Conservation (phyloP, 257 asterid species). For the Anisodus acutangulus region DNA sequence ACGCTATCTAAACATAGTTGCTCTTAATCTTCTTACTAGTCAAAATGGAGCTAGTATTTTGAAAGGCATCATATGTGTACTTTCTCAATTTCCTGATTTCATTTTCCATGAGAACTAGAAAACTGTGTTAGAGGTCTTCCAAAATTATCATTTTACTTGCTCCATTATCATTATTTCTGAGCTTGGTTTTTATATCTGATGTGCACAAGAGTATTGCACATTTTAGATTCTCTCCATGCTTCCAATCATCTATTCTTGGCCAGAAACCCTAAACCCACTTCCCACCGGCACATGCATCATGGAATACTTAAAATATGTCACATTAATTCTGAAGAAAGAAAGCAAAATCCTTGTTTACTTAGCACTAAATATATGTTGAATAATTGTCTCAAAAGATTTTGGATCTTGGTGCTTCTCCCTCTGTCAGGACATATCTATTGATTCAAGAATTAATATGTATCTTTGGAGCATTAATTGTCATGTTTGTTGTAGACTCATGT, state of each 20-base stretch:
- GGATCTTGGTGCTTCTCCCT: neutral
- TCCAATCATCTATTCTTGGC: slow-evolving; percentile 2
- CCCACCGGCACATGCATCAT: neutral
- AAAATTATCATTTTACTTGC: neutral
- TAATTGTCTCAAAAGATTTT: slow-evolving; percentile 5
- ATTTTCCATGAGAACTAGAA: neutral
- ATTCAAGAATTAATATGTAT: neutral
- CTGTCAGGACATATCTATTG: neutral
- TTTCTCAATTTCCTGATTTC: neutral
- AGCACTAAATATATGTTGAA: neutral
- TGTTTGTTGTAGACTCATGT: slow-evolving; percentile 1
- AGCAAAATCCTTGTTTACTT: neutral
- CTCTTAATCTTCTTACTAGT: neutral
- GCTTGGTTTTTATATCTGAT: neutral
- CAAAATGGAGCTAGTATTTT: neutral
- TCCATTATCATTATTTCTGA: neutral
- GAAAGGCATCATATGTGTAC: neutral
- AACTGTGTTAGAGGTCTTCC: neutral
- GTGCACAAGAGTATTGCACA: neutral
- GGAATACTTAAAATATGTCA: neutral
- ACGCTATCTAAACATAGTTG: neutral
- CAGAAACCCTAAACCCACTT: neutral
- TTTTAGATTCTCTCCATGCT: neutral
- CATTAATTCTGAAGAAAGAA: neutral
- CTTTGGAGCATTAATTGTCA: neutral